Evolutionary conservation across 1,284 basidiomycete genomes (phyloP), one percentile per base, ranked within the genome.

Genomic region (Mycena citricolor): DNA sequence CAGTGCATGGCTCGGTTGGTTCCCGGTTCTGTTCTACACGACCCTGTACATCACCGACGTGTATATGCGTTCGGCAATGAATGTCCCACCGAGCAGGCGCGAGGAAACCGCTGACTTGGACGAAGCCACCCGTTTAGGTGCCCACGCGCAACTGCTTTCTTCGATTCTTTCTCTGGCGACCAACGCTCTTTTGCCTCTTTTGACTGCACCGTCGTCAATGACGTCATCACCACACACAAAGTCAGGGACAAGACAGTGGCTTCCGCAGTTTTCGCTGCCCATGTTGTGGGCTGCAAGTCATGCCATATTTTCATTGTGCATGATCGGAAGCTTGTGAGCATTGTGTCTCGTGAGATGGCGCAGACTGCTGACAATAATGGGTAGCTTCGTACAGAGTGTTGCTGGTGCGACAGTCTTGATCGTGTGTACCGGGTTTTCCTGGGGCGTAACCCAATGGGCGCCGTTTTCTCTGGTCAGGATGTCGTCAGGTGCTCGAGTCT

Each of bases 1-100:
- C 51, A 90, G 87, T 52, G 77, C 85, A 5, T 90, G 81, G 79
- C 71, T 91, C 49, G 87, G 79, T 5, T 94, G 92, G 92, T 94
- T 93, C 58, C 92, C 92, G 0, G 71, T 93, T 22, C 70, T 94
- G 2, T 95, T 95, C 67, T 95, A 92, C 69, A 86, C 84, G 1
- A 86, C 86, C 1, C 70, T 90, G 10, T 97, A 93, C 68, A 77
- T 95, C 39, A 85, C 87, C 6, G 93, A 95, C 57, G 76, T 95
- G 14, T 83, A 95, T 72, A 86, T 83, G 53, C 68, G 67, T 25
- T 16, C 30, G 7, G 24, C 20, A 24, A 21, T 28, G 34, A 39
- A 12, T 33, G 25, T 8, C 39, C 19, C 25, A 25, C 17, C 31
- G 21, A 13, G 8, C 20, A 13, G 20, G 13, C 21, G 20, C 31